Conservation (phyloP, 2,329 filamentous ascomycete genomes). For the Parascedosporium putredinis region DNA sequence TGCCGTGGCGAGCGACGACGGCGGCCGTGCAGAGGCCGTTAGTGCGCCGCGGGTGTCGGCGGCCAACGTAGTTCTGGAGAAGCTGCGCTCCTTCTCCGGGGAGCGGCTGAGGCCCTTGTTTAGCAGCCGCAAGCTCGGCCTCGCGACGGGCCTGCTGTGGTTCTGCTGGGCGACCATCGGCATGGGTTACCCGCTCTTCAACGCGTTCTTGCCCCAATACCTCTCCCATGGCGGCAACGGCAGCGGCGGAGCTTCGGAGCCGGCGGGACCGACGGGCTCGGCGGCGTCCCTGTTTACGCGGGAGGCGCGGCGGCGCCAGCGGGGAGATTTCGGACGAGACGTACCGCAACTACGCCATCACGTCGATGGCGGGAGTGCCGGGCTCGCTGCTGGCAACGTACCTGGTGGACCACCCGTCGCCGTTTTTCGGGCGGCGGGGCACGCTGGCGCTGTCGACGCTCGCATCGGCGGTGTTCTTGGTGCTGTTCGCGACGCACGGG, state of each 20-base stretch:
- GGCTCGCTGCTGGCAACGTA: conserved; percentile 66
- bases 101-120: conserved; percentile 59
- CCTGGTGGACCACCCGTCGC: conserved; percentile 54
- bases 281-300: no score
- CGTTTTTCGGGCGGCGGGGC: conserved; percentile 57
- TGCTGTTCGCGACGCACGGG: conserved; percentile 53
- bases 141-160: conserved; percentile 52
- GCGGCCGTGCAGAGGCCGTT: neutral
- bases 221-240: conserved; percentile 46
- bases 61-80: conserved; percentile 39
- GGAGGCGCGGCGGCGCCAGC: no score
- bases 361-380: conserved; percentile 64
- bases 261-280: no score
- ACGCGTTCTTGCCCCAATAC: conserved; percentile 83
- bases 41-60: neutral
- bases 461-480: conserved; percentile 58
- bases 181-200: conserved; percentile 82
- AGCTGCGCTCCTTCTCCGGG: conserved; percentile 55
- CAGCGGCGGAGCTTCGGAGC: no score
- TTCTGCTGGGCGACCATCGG: conserved; percentile 76
- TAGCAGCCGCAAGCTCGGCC: conserved; percentile 37
- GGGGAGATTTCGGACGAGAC: conserved; percentile 34
- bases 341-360: conserved; percentile 78
- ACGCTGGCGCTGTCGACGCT: conserved; percentile 60
- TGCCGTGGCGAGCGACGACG: conserved; percentile 37